A percentile compares a stretch with the other conserved stretches of the same genome.
Evolutionary conservation across 2,329 filamentous ascomycete genomes (phyloP).

Genomic region (Davidsoniella eucalypti): DNA sequence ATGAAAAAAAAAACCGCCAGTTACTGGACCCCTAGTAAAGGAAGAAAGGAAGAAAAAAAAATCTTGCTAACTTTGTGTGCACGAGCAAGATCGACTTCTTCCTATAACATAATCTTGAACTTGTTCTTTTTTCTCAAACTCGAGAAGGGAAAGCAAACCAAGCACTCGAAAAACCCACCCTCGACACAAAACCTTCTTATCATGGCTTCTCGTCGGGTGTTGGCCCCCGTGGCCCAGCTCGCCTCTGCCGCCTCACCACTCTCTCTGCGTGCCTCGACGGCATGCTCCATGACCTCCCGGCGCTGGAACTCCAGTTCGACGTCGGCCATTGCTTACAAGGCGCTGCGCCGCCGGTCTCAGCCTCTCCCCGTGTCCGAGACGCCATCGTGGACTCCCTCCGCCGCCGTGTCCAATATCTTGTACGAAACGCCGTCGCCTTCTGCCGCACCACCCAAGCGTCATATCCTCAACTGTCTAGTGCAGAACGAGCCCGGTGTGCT

Average conservation of each 20-base stretch:
- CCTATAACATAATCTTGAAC: not conserved
- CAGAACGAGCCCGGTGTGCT: slow-evolving; percentile 98
- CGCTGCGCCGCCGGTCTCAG: slow-evolving; percentile 75
- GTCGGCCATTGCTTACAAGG: slow-evolving; percentile 92
- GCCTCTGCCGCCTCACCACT: slow-evolving; percentile 16
- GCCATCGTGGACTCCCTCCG: slow-evolving; percentile 72
- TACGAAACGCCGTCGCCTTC: slow-evolving; percentile 91
- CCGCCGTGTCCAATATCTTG: slow-evolving; percentile 93
- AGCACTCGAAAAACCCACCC: not conserved
- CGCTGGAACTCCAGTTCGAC: slow-evolving; percentile 48
- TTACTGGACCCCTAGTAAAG: no score
- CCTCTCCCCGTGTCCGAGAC: slow-evolving; percentile 66
- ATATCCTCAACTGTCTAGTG: slow-evolving; percentile 94
- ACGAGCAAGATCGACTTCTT: no score
- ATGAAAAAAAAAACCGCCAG: no score
- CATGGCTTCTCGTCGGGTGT: slow-evolving; percentile 31
- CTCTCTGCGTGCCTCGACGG: slow-evolving; percentile 15
- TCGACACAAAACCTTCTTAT: slow-evolving; percentile 12
- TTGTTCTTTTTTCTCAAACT: not conserved
- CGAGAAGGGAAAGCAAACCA: no score
- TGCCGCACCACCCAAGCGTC: slow-evolving; percentile 70
- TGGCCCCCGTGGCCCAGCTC: slow-evolving; percentile 24
- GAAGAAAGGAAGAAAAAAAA: no score
- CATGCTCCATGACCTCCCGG: slow-evolving; percentile 15
- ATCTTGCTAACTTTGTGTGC: no score